Percentiles rank a stretch among this genome's conserved stretches.
phyloP scores from a whole-genome alignment of 2,329 filamentous ascomycete species.

The Fusarium hainanense region DNA sequence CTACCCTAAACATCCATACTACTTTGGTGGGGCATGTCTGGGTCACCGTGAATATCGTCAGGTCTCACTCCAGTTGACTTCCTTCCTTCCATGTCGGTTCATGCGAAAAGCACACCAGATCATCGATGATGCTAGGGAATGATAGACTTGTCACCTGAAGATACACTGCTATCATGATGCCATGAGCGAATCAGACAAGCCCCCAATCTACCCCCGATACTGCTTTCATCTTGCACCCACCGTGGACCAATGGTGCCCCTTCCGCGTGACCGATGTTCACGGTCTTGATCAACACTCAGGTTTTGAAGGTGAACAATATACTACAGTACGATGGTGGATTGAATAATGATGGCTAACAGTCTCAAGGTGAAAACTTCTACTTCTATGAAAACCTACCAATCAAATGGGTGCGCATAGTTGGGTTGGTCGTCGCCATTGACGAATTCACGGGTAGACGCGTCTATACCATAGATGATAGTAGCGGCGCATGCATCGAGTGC shows the following conservation, averaged over 20 bases:
- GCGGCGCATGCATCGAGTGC: slow-evolving; percentile 66
- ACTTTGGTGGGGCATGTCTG: slow-evolving; percentile 8
- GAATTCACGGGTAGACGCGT: slow-evolving; percentile 59
- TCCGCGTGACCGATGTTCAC: slow-evolving; percentile 64
- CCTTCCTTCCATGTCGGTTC: slow-evolving; percentile 4
- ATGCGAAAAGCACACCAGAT: background rate
- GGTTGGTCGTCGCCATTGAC: slow-evolving; percentile 73
- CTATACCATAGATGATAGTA: slow-evolving; percentile 74
- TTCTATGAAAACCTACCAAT: slow-evolving; percentile 81
- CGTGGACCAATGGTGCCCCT: slow-evolving; percentile 67
- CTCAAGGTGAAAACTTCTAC: slow-evolving; percentile 64
- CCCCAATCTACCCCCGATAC: slow-evolving; percentile 67
- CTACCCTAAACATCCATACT: background rate
- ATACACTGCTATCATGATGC: slow-evolving; percentile 52
- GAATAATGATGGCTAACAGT: slow-evolving; percentile 9
- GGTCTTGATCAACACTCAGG: slow-evolving; percentile 59
- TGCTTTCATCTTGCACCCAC: slow-evolving; percentile 73
- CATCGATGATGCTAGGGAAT: slow-evolving; percentile 18
- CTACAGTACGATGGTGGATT: no score
- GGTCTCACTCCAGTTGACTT: slow-evolving; percentile 14
- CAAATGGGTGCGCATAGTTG: slow-evolving; percentile 77
- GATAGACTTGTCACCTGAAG: slow-evolving; percentile 3
- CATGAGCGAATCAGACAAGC: slow-evolving; percentile 59
- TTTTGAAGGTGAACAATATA: slow-evolving; percentile 61
- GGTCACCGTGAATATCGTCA: slow-evolving; percentile 15